Base-by-base conservation (phyloP, 495 filamentous ascomycete species). In the Bryoglossum gracile region DNA sequence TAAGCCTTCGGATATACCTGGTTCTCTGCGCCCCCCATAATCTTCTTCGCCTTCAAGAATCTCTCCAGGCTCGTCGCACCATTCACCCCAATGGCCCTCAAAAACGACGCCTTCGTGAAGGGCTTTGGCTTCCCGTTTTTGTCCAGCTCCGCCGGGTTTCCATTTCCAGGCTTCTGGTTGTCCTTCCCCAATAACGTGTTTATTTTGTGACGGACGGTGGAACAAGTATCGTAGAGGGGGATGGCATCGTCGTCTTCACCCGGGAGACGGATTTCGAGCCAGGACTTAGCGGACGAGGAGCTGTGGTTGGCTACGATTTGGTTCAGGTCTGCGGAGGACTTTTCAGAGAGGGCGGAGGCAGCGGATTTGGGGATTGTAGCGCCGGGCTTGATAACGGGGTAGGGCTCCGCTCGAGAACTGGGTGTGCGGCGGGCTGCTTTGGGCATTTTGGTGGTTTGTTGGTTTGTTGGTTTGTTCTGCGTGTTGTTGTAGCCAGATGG, bases 161-260 rank as follows among this genome's bases (percentile, higher is more conserved):
- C 41, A 21, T 51, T 51, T 41, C 46, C 49, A 3, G 49, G 49
- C 22, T 51, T 51, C 30, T 75, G 57, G 40, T 66, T 69, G 24
- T 67, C 59, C 35, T 68, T 68, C 32, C 62, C 63, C 2, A 82
- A 65, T 25, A 78, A 66, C 0, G 68, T 65, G 34, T 62, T 64
- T 46, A 82, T 75, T 62, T 79, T 81, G 34, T 62, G 62, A 6
- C 74, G 71, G 26, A 81, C 54, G 46, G 75, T 73, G 54, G 79
- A 71, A 56, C 74, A 81, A n/a, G 71, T 73, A 45, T 81, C 74
- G 57, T 63, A 76, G 19, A 78, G 55, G 4, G 59, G 57, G 4
- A 79, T 67, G 3, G 16, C 30, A 9, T 54, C 52, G 17, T 22
- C 24, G 8, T 65, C 61, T 51, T 77, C 71, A 37, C 68, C 68